Evolutionary conservation across 495 filamentous ascomycete species (phyloP).

Genomic region (Darksidea phi): DNA sequence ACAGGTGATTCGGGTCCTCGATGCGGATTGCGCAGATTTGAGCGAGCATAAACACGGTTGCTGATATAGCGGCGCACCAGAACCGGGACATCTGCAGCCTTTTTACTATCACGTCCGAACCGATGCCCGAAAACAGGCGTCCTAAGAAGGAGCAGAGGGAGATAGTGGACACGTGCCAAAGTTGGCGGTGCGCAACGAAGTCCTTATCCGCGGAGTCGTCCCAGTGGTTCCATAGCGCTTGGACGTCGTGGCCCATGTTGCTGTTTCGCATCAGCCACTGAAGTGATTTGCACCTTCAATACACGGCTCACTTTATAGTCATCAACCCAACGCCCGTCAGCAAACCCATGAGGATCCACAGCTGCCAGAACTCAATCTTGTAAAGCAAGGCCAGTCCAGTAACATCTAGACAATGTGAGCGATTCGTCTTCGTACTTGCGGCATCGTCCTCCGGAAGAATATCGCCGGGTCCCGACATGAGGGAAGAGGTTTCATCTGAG

Average conservation of each 20-base stretch:
- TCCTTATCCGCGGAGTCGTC: conserved; percentile 68
- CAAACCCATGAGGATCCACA: conserved; percentile 81
- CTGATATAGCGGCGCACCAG: conserved; percentile 82
- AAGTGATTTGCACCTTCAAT: not conserved
- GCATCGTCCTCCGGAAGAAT: conserved; percentile 46
- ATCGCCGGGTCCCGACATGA: conserved; percentile 63
- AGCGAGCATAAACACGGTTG: conserved; percentile 72
- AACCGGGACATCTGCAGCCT: conserved; percentile 73
- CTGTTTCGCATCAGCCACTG: conserved; percentile 46
- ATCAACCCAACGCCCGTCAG: conserved; percentile 91
- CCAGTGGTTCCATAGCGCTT: conserved; percentile 77
- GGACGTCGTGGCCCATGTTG: conserved; percentile 92
- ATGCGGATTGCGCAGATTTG: conserved; percentile 79
- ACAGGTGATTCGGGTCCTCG: conserved; percentile 74
- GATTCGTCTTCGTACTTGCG: conserved; percentile 53
- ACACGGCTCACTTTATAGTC: conserved; percentile 89
- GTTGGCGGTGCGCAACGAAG: conserved; percentile 79
- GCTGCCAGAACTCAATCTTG: conserved; percentile 81
- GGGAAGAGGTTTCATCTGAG: conserved; percentile 76
- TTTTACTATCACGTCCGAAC: conserved; percentile 85
- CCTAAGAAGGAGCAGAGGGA: conserved; percentile 83
- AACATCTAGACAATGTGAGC: conserved; percentile 80
- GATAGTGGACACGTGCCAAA: conserved; percentile 89
- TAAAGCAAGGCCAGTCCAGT: conserved; percentile 77
- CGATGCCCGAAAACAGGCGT: conserved; percentile 76